These are phyloP conservation scores for Crucihimalaya himalaica DNA, from an alignment of 345 rosid genomes.

Conservation along the genomic window DNA sequence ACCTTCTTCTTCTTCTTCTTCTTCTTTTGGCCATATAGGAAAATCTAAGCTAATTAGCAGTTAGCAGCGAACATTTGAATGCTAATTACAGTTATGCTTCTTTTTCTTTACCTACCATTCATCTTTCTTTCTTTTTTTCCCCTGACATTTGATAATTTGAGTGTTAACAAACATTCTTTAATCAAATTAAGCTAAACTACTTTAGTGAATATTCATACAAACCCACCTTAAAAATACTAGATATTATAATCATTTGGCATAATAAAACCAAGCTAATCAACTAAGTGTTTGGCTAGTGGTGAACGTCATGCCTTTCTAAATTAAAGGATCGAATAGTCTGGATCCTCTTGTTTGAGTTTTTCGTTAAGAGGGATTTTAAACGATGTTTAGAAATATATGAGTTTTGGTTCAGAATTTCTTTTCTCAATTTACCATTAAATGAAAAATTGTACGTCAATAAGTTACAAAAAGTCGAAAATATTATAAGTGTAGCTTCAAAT, in stretches of 20 bases:
- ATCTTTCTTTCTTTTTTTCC: background rate
- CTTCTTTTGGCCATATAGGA: background rate
- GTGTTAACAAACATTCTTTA: background rate
- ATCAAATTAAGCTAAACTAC: background rate
- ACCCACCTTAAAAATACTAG: background rate
- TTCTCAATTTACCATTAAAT: no score
- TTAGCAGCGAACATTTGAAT: background rate
- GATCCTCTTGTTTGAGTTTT: background rate
- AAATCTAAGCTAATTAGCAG: background rate
- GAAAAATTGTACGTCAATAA: no score
- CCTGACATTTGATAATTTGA: background rate
- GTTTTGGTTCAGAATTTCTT: no score
- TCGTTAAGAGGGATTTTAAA: background rate
- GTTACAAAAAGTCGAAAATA: background rate
- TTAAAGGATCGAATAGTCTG: background rate
- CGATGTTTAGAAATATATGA: background rate
- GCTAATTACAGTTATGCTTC: background rate
- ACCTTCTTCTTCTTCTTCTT: background rate
- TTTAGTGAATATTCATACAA: background rate
- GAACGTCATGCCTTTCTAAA: background rate
- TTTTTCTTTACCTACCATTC: background rate
- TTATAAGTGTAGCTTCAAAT: background rate
- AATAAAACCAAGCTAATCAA: background rate
- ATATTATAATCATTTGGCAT: background rate
- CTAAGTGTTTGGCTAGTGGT: background rate